Percentiles rank a stretch among this genome's conserved stretches.
Conservation (phyloP, 192 early-diverging fungal genomes). For the Coemansia sp. region DNA sequence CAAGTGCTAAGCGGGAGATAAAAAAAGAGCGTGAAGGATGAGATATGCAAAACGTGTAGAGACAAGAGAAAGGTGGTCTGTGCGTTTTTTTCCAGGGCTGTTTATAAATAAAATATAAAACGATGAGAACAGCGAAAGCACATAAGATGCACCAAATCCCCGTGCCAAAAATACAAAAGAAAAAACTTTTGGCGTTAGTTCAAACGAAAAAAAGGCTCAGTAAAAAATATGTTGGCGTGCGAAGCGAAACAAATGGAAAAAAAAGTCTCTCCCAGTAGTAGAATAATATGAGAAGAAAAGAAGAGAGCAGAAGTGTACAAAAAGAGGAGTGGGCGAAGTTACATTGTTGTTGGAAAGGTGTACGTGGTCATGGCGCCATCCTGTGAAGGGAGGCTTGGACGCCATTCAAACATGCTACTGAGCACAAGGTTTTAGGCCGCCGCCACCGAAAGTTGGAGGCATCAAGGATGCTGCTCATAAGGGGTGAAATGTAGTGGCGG, state of each 20-base stretch:
- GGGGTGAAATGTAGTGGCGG: neutral
- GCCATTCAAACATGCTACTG: neutral
- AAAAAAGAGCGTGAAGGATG: neutral
- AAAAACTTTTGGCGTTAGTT: neutral
- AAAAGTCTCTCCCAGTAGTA: neutral
- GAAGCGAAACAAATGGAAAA: neutral
- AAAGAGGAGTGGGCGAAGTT: neutral
- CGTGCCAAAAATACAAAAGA: neutral
- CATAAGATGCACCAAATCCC: neutral
- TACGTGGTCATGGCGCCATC: conserved; percentile 3
- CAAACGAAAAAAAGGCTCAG: neutral
- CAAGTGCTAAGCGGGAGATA: neutral
- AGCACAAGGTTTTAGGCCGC: conserved; percentile 4
- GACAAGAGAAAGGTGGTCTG: conserved; percentile 22
- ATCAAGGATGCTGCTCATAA: neutral
- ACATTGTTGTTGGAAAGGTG: neutral
- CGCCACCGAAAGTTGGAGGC: neutral
- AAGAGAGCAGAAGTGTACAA: neutral
- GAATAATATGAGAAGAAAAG: neutral
- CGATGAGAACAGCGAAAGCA: neutral
- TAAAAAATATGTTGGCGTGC: conserved; percentile 3
- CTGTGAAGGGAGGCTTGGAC: conserved; percentile 1
- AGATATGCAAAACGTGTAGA: conserved; percentile 8
- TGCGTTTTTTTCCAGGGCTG: conserved; percentile 4
- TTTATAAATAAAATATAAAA: neutral